These are phyloP conservation scores for Aspergillus pseudoterreus DNA, from an alignment of 2,329 filamentous ascomycete species.

Conservation along the genomic window DNA sequence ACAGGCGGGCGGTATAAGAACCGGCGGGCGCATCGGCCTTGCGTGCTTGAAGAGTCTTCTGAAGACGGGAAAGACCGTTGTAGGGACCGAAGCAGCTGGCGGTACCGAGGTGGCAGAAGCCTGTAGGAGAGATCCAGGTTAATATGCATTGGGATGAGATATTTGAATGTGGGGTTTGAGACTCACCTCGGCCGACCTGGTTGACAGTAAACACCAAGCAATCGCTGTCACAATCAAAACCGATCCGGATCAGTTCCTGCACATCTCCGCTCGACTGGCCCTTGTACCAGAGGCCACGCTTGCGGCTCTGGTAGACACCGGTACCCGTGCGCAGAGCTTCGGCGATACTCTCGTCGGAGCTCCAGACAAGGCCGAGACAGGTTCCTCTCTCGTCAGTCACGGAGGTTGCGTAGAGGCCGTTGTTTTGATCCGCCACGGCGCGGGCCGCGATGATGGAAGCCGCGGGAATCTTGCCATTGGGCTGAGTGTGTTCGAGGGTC, in stretches of 20 bases:
- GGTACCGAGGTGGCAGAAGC: slow-evolving; percentile 91
- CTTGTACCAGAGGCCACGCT: slow-evolving; percentile 95
- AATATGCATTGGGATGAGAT: slow-evolving; percentile 3
- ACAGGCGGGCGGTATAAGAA: slow-evolving; percentile 90
- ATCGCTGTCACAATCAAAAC: slow-evolving; percentile 89
- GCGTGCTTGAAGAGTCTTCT: slow-evolving; percentile 79
- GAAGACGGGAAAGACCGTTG: slow-evolving; percentile 74
- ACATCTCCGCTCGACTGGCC: slow-evolving; percentile 91
- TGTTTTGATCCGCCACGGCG: slow-evolving; percentile 76
- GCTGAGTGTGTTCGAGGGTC: slow-evolving; percentile 62
- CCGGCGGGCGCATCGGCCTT: slow-evolving; percentile 79
- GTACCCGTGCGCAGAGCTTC: slow-evolving; percentile 78
- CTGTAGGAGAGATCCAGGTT: slow-evolving; percentile 28
- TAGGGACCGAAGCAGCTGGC: slow-evolving; percentile 89
- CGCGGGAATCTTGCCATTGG: slow-evolving; percentile 60
- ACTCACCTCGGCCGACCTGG: slow-evolving; percentile 71
- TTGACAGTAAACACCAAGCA: slow-evolving; percentile 85
- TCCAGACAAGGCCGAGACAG: slow-evolving; percentile 88
- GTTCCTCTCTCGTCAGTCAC: slow-evolving; percentile 85
- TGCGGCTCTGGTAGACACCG: slow-evolving; percentile 94
- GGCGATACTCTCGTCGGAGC: slow-evolving; percentile 81
- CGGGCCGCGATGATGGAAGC: slow-evolving; percentile 68
- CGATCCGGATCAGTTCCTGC: slow-evolving; percentile 80
- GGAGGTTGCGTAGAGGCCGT: slow-evolving; percentile 82
- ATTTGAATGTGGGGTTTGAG: neutral